Base-by-base conservation (phyloP, 495 filamentous ascomycete species). In the Tuber aestivum region DNA sequence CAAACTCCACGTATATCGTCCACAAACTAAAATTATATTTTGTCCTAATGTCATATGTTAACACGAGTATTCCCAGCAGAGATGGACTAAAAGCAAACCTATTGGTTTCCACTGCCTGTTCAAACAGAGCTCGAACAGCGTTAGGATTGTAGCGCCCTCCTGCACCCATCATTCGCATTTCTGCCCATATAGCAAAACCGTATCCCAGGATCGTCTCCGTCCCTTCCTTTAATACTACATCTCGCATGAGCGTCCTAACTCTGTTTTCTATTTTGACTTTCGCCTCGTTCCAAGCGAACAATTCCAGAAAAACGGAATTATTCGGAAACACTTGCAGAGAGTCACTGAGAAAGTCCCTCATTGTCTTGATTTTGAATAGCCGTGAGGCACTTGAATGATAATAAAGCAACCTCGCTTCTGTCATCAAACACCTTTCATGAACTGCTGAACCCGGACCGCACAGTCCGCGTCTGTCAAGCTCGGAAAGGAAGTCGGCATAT, bases 281-380 rank as follows among this genome's bases (percentile, higher is more conserved):
- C 21, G 89, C 84, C 79, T 93, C 89, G 79, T 91, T 90, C 90
- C 90, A 94, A 16, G 88, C 86, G 82, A 90, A 91, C 21, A 94
- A 85, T 23, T 87, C 85, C 71, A 95, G 87, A 77, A 97, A 91
- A 48, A 94, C 87, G 2, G 91, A 93, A 85, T 97, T 97, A 41
- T 87, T 85, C 0, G 94, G 94, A 83, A 92, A 97, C 18, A 85
- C 79, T 6, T 76, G 72, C 42, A 95, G 83, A 76, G 90, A 91
- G 41, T 88, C 82, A 9, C 84, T 78, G 4, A 97, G 86, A 6
- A 88, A 81, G 32, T 85, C 81, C 50, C 92, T 91, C 71, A 97
- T 81, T 35, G 87, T 83, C 3, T 87, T 82, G 18, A 92, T 91
- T 77, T 89, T 89, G 84, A 91, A 92, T 9, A 89, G 85, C 44